A percentile compares a stretch with the other conserved stretches of the same genome.
phyloP scores from a whole-genome alignment of 2,329 filamentous ascomycete species.

The Trichophyton rubrum region DNA sequence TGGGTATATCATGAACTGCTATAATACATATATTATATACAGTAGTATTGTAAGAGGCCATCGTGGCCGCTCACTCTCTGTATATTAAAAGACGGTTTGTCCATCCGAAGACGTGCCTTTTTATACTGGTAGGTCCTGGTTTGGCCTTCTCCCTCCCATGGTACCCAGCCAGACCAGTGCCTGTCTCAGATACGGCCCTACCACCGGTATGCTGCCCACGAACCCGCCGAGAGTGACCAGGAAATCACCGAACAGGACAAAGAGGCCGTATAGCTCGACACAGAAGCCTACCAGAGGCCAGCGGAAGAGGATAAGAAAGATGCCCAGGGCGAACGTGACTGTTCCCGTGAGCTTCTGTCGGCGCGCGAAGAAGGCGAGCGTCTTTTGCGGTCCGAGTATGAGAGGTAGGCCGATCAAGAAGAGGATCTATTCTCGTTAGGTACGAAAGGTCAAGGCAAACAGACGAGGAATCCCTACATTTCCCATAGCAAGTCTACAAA shows the following conservation, averaged over 20 bases:
- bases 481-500: slow-evolving; percentile 79
- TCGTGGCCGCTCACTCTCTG: too few relatives aligned
- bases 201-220: slow-evolving; percentile 66
- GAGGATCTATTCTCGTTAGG: slow-evolving; percentile 56
- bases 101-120: neutral
- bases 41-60: neutral
- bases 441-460: slow-evolving; percentile 2
- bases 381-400: slow-evolving; percentile 87
- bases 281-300: slow-evolving; percentile 89
- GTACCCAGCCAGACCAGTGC: slow-evolving; percentile 55
- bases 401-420: slow-evolving; percentile 94
- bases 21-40: neutral
- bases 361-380: slow-evolving; percentile 84
- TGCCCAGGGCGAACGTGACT: slow-evolving; percentile 70
- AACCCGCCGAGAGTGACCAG: slow-evolving; percentile 84
- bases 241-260: slow-evolving; percentile 92
- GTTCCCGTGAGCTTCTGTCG: slow-evolving; percentile 88
- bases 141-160: slow-evolving; percentile 54
- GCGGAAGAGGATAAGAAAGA: slow-evolving; percentile 70
- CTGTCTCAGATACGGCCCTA: slow-evolving; percentile 74
- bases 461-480: slow-evolving; percentile 47
- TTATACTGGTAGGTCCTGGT: slow-evolving; percentile 13
- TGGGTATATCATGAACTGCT: neutral
- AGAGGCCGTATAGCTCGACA: slow-evolving; percentile 84
- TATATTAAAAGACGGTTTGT: too few relatives aligned